Conservation (phyloP, 257 asterid genomes). For the Thymus quinquecostatus region DNA sequence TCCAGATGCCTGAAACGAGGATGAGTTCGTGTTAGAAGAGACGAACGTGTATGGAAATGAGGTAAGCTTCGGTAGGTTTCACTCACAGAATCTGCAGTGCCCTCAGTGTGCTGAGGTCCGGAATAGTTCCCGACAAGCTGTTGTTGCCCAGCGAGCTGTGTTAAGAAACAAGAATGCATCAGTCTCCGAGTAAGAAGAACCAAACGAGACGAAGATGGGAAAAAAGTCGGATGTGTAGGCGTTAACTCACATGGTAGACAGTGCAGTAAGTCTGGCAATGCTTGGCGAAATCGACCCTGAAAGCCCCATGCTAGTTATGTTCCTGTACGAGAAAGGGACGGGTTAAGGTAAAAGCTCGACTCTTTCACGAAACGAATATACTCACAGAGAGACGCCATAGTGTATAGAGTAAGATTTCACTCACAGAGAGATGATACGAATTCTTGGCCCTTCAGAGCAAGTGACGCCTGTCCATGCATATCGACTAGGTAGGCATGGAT, state of each 20-base stretch:
- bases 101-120: conserved; percentile 71
- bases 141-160: conserved; percentile 85
- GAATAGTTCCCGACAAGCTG: conserved; percentile 73
- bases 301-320: conserved; percentile 74
- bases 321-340: conserved; percentile 47
- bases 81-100: conserved; percentile 75
- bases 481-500: conserved; percentile 84
- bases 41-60: neutral
- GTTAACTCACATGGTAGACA: conserved; percentile 69
- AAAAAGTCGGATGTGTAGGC: neutral
- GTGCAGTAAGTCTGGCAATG: conserved; percentile 74
- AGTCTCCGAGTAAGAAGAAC: conserved; percentile 28
- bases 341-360: conserved; percentile 7
- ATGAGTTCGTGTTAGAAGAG: conserved; percentile 2
- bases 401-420: conserved; percentile 39
- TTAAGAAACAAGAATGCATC: conserved; percentile 28
- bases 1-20: conserved; percentile 73
- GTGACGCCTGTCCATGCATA: conserved; percentile 92
- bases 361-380: too few relatives aligned
- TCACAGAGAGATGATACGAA: conserved; percentile 77
- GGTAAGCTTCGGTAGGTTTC: conserved; percentile 3
- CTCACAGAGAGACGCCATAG: too few relatives aligned
- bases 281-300: conserved; percentile 72
- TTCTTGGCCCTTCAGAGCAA: conserved; percentile 68
- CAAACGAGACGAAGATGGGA: conserved; percentile 19